Base-by-base conservation (phyloP, 116 monocot genomes). In the Phalaenopsis hybrid region DNA sequence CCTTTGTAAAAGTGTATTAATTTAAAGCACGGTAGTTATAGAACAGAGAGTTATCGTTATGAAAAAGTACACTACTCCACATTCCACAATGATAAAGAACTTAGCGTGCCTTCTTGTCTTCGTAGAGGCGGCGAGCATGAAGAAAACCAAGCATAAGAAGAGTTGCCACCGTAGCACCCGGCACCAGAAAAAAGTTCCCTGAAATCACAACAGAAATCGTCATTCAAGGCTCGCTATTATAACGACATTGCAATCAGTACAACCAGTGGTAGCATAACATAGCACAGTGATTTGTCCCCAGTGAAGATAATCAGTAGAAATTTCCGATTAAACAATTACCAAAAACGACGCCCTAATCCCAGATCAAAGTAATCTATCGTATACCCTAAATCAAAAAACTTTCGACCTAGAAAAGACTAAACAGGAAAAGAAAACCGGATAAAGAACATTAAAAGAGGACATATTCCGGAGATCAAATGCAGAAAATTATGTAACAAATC, bases 121-220 rank as follows among this genome's bases (percentile, higher is more conserved):
- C 83, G 46, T 98, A 98, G 37, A 98, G 83, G 9, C 90, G 93
- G 3, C 95, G 88, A 44, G 93, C 97, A 89, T 94, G 97, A 59
- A 98, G 93, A 86, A 85, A 31, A 61, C 92, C 97, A 77, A 98
- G 89, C 97, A 98, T 98, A 25, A 93, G 75, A 79, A 98, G 87
- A 23, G 93, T 93, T 76, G 94, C 97, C 57, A 88, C 68, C 10
- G 97, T 93, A 57, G 97, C 97, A 73, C 97, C 95, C 81, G 94
- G 91, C 34, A 94, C 78, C 51, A 92, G 25, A 58, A 97, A 87
- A 81, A 80, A 89, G 65, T 85, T 91, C 20, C 90, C 93, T 93
- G 76, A 70, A 85, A 33, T 37, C 69, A 51, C 0, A 81, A 52
- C 13, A 61, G 13, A 73, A 72, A 31, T 11, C 79, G 57, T 44